These are phyloP conservation scores for Eremochloa ophiuroides DNA, from an alignment of 176 grass and related monocot species.

Conservation along the genomic window DNA sequence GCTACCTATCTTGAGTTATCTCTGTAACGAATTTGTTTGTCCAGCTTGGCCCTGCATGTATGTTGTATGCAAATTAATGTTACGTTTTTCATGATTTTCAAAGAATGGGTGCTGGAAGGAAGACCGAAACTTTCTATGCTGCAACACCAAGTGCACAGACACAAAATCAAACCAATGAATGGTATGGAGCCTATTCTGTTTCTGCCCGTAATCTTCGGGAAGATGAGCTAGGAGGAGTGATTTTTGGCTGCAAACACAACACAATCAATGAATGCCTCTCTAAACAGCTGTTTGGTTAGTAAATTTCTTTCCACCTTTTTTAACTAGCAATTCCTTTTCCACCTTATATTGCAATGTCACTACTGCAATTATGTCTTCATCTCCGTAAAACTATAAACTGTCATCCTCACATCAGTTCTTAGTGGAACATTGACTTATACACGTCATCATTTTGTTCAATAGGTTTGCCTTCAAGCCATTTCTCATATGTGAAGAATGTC, in stretches of 20 bases:
- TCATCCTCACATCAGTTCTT: not conserved
- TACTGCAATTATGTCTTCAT: not conserved
- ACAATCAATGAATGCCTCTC: slow-evolving; percentile 77
- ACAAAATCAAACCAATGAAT: not conserved
- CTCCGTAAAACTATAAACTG: not conserved
- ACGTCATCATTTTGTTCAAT: slow-evolving; percentile 32
- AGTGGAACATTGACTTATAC: not conserved
- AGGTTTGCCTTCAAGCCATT: slow-evolving; percentile 64
- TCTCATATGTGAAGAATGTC: slow-evolving; percentile 77
- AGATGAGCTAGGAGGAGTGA: slow-evolving; percentile 57
- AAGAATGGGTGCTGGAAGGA: slow-evolving; percentile 63
- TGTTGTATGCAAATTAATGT: slow-evolving; percentile 1
- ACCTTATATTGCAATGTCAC: not conserved
- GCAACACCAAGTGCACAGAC: not conserved
- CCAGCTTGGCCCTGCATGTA: not conserved
- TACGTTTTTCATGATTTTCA: slow-evolving; percentile 3
- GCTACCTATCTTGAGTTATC: slow-evolving; percentile 8
- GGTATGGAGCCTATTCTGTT: not conserved
- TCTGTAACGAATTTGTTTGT: not conserved
- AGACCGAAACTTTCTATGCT: slow-evolving; percentile 10
- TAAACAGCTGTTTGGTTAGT: slow-evolving; percentile 86
- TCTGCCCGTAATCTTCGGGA: slow-evolving; percentile 42
- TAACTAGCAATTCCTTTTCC: not conserved
- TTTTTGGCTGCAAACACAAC: slow-evolving; percentile 71
- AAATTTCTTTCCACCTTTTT: not conserved